Percentiles rank a stretch among this genome's conserved stretches.
phyloP scores from a whole-genome alignment of 164 flowering plant genomes.

The Vitis rotundifolia region DNA sequence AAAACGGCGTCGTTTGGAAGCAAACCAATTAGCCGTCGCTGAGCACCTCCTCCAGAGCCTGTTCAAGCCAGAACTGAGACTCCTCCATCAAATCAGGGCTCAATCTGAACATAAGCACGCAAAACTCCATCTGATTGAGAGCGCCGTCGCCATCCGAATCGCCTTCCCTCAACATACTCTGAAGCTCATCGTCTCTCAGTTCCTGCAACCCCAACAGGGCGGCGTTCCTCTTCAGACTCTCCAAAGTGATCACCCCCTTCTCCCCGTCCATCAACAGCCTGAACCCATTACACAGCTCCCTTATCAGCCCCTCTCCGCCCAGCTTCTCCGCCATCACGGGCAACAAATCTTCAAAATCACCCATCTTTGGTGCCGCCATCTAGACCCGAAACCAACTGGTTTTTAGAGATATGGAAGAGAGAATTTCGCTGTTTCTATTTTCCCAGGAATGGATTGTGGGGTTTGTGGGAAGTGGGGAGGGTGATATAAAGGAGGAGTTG shows the following conservation, averaged over 20 bases:
- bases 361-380: neutral
- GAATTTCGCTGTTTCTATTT: neutral
- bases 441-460: neutral
- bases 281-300: constrained; percentile 64
- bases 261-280: constrained; percentile 48
- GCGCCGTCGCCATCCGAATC: constrained; percentile 57
- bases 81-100: constrained; percentile 57
- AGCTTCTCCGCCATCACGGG: constrained; percentile 52
- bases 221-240: constrained; percentile 50
- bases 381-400: neutral
- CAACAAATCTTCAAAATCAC: constrained; percentile 47
- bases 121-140: constrained; percentile 57
- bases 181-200: constrained; percentile 47
- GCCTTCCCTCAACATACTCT: constrained; percentile 51
- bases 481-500: too few species aligned
- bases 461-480: too few species aligned
- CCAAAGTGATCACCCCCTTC: constrained; percentile 49
- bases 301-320: constrained; percentile 53
- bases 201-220: constrained; percentile 38
- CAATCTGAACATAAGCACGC: constrained; percentile 59
- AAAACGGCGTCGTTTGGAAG: too few species aligned
- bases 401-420: constrained; percentile 4
- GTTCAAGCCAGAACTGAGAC: constrained; percentile 35
- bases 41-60: constrained; percentile 28
- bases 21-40: neutral